These are phyloP conservation scores for Talaromyces pinophilus DNA, from an alignment of 2,329 filamentous ascomycete genomes.

Conservation along the genomic window DNA sequence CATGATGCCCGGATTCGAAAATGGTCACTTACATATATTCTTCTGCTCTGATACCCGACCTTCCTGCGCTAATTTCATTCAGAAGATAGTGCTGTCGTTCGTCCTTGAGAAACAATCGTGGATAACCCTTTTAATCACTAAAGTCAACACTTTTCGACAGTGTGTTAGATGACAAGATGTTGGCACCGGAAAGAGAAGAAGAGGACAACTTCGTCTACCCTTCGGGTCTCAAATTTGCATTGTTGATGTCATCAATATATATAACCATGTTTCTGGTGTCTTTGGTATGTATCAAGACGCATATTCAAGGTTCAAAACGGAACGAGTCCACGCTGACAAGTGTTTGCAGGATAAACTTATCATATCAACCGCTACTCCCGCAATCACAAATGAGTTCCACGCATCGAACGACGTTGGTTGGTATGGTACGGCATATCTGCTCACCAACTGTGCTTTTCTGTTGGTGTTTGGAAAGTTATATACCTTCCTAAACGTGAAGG, in stretches of 20 bases:
- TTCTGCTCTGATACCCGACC: background rate
- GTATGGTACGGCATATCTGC: slow-evolving; percentile 40
- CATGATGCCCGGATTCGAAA: background rate
- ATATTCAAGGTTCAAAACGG: background rate
- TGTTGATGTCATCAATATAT: slow-evolving; percentile 10
- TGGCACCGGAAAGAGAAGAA: background rate
- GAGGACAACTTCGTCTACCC: slow-evolving; percentile 6
- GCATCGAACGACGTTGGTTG: slow-evolving; percentile 16
- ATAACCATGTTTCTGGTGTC: slow-evolving; percentile 18
- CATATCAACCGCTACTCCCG: slow-evolving; percentile 17
- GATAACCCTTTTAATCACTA: background rate
- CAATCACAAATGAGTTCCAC: slow-evolving; percentile 18
- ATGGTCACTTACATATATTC: background rate
- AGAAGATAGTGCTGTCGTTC: background rate
- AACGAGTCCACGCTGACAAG: background rate
- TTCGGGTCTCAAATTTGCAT: slow-evolving; percentile 4
- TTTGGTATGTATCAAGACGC: slow-evolving; percentile 5
- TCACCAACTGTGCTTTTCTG: slow-evolving; percentile 39
- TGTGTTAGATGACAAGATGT: background rate
- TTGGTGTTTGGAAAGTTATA: slow-evolving; percentile 49
- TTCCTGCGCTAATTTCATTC: background rate
- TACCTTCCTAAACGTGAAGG: slow-evolving; percentile 13
- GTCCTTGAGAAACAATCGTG: background rate
- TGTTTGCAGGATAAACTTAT: slow-evolving; percentile 17
- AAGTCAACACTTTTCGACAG: background rate